Conservation (phyloP, 1,284 basidiomycete species). For the Lentinula novae-zelandiae region DNA sequence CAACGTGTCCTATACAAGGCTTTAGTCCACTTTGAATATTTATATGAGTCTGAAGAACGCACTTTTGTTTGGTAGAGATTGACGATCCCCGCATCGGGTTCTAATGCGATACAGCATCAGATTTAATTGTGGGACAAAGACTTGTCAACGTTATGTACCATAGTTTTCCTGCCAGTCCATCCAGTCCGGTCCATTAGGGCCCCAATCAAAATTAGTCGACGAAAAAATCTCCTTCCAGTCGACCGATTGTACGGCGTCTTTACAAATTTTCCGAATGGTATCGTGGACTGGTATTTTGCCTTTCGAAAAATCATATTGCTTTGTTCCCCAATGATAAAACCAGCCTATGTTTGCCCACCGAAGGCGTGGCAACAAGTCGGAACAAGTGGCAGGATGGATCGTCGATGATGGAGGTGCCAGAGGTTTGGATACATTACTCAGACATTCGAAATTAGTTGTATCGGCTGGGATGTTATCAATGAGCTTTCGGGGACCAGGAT, state of each 20-base stretch:
- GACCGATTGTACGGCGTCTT: constrained; percentile 53
- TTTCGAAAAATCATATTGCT: constrained; percentile 83
- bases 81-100: constrained; percentile 90
- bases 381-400: constrained; percentile 39
- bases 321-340: constrained; percentile 91
- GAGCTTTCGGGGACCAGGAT: constrained; percentile 57
- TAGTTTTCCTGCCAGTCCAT: constrained; percentile 70
- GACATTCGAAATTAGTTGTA: constrained; percentile 39
- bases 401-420: constrained; percentile 56
- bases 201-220: constrained; percentile 43
- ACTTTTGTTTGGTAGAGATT: constrained; percentile 86
- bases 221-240: constrained; percentile 69
- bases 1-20: constrained; percentile 65
- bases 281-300: constrained; percentile 60
- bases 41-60: background rate
- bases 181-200: constrained; percentile 55
- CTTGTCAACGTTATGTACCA: constrained; percentile 36
- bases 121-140: background rate
- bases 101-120: constrained; percentile 31
- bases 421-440: constrained; percentile 52
- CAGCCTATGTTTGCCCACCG: constrained; percentile 93
- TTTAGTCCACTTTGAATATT: background rate
- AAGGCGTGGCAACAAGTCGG: constrained; percentile 63
- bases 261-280: constrained; percentile 57
- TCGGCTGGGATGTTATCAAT: constrained; percentile 65